A percentile compares a stretch with the other conserved stretches of the same genome.
phyloP scores from a whole-genome alignment of 2,329 filamentous ascomycete genomes.

The Diaporthe humulicola region DNA sequence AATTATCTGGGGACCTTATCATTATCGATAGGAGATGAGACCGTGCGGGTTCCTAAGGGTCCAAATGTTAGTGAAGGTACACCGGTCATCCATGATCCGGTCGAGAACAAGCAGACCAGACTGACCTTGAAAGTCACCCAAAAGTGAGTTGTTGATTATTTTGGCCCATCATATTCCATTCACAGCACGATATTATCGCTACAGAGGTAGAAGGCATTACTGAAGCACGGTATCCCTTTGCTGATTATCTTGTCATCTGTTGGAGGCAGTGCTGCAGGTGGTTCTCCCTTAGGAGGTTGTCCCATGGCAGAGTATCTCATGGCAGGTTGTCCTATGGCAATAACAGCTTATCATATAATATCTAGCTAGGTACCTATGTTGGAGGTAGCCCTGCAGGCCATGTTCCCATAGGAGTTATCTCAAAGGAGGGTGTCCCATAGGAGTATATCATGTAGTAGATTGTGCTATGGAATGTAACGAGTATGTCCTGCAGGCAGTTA shows the following conservation, averaged over 20 bases:
- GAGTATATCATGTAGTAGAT: neutral
- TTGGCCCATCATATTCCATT: neutral
- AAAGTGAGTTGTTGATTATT: too few relatives aligned
- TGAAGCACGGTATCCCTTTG: neutral
- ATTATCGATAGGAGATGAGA: neutral
- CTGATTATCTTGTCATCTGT: neutral
- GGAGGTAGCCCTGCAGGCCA: neutral
- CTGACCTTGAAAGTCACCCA: neutral
- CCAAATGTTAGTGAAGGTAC: neutral
- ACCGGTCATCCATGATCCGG: too few relatives aligned
- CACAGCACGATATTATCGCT: neutral
- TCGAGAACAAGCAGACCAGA: too few relatives aligned
- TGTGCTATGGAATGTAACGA: neutral
- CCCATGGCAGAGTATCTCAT: neutral
- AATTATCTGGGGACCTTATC: conserved; percentile 17
- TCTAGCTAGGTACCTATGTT: too few relatives aligned
- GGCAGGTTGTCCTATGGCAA: neutral
- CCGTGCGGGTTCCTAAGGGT: neutral
- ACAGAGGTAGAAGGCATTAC: neutral
- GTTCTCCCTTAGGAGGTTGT: neutral
- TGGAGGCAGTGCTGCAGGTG: too few relatives aligned
- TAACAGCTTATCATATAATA: too few relatives aligned
- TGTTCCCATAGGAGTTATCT: neutral
- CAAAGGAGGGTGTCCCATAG: neutral
- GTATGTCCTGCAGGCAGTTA: neutral